Conservation (phyloP, 495 filamentous ascomycete genomes). For the Jackrogersella multiformis region DNA sequence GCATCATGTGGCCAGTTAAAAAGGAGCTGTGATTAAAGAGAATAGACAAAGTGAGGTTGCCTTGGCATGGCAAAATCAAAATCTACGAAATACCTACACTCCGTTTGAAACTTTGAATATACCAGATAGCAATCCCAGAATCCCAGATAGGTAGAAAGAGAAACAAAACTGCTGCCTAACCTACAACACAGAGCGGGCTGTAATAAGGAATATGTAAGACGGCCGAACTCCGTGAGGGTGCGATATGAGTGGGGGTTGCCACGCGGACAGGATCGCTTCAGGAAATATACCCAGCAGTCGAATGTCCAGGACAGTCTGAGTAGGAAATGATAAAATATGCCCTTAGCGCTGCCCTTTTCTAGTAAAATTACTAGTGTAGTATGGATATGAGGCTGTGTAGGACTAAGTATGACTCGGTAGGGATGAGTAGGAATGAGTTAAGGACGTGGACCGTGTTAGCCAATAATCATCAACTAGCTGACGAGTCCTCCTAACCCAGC, state of each 20-base stretch:
- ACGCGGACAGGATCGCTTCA: constrained; percentile 31
- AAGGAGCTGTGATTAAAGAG: constrained; percentile 18
- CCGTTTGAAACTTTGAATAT: too few relatives aligned
- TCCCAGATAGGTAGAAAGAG: constrained; percentile 10
- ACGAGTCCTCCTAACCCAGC: constrained; percentile 48
- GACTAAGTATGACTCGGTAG: constrained; percentile 9
- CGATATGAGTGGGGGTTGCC: constrained; percentile 33
- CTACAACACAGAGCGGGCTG: constrained; percentile 19
- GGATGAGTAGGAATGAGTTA: too few relatives aligned
- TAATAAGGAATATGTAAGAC: constrained; percentile 38
- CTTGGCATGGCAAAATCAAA: constrained; percentile 37
- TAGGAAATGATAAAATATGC: constrained; percentile 10
- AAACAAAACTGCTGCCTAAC: constrained; percentile 47
- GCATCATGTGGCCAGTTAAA: constrained; percentile 44
- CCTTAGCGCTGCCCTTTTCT: neutral
- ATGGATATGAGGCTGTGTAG: constrained; percentile 41
- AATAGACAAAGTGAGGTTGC: constrained; percentile 14
- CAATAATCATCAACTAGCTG: constrained; percentile 49
- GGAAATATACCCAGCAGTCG: constrained; percentile 25
- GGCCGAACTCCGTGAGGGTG: constrained; percentile 11
- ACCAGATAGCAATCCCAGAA: too few relatives aligned
- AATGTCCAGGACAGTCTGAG: neutral
- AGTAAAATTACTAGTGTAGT: too few relatives aligned
- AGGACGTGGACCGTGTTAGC: constrained; percentile 4
- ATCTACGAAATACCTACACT: constrained; percentile 30